A percentile compares a stretch with the other conserved stretches of the same genome.
phyloP scores from a whole-genome alignment of 2,329 filamentous ascomycete species.

The Alternaria ethzedia region DNA sequence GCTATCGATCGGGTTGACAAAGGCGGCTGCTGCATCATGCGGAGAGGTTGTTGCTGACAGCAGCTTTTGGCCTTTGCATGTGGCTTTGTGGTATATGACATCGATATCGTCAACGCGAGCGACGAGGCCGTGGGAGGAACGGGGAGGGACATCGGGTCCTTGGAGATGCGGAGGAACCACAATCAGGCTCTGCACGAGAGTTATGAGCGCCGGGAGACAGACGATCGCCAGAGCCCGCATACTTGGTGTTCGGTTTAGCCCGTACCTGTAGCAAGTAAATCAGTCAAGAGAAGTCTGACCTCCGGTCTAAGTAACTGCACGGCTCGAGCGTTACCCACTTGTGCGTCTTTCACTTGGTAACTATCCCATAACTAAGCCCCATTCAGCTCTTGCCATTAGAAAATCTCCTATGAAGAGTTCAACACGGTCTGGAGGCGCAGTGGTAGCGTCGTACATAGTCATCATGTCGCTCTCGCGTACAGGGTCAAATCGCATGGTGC shows the following conservation, averaged over 20 bases:
- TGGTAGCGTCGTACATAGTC: not conserved
- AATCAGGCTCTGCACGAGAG: not conserved
- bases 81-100: not conserved
- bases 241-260: not conserved
- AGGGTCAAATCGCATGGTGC: not conserved
- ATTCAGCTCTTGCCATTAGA: not conserved
- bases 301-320: not conserved
- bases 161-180: not conserved
- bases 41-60: constrained; percentile 2
- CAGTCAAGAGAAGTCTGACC: not conserved
- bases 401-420: too few relatives aligned
- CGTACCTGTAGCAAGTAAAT: not conserved
- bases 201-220: not conserved
- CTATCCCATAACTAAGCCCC: not conserved
- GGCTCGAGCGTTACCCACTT: not conserved
- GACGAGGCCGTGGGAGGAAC: not conserved
- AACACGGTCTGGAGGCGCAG: not conserved
- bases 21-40: not conserved
- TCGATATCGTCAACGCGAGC: not conserved
- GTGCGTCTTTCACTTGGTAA: not conserved
- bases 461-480: not conserved
- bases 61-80: not conserved
- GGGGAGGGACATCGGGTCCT: not conserved
- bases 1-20: constrained; percentile 14
- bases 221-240: not conserved